Evolutionary conservation across 1,284 basidiomycete genomes (phyloP), one percentile per base, ranked within the genome.

Genomic region (Irpex rosettiformis): DNA sequence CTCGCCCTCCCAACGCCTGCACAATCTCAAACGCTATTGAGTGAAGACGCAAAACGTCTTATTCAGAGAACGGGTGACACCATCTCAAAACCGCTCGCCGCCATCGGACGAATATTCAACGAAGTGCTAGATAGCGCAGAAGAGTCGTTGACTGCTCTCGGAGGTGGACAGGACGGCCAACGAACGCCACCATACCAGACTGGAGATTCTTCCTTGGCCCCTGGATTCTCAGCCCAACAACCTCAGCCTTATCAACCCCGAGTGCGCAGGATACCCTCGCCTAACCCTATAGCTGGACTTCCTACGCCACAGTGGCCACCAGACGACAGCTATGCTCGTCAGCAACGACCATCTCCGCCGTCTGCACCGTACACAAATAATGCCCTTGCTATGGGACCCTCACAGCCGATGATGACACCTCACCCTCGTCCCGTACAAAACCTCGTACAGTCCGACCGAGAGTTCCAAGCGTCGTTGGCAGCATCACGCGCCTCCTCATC

Each of bases 51-150:
- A 0, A 84, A 84, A 47, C 81, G 87, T 16, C 83, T 96, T 48
- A 79, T 97, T 58, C 89, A 94, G 72, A 88, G 90, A 67, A 96
- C 94, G 0, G 91, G 93, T 4, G 92, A 94, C 68, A 91, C 85
- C 0, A 88, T 96, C 59, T 91, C 88, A 13, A 93, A 93, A 68
- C 94, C 94, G 4, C 79, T 97, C 11, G 91, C 79, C 61, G 93
- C 94, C 1, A 89, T 97, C 56, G 85, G 93, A 8, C 85, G 90
- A 60, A 94, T 97, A 62, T 89, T 97, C 68, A 89, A 81, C 65
- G 89, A 89, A 58, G 89, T 87, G 0, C 72, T 92, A 6, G 90
- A 92, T 65, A 73, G 73, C 47, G 71, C 74, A 2, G 77, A 77
- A 55, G 73, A 73, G 56, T 68, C 66, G 3, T 55, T 74, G 11